Evolutionary conservation across 306 rosid species (phyloP), one percentile per base, ranked within the genome.

Genomic region (Mimosa pudica): DNA sequence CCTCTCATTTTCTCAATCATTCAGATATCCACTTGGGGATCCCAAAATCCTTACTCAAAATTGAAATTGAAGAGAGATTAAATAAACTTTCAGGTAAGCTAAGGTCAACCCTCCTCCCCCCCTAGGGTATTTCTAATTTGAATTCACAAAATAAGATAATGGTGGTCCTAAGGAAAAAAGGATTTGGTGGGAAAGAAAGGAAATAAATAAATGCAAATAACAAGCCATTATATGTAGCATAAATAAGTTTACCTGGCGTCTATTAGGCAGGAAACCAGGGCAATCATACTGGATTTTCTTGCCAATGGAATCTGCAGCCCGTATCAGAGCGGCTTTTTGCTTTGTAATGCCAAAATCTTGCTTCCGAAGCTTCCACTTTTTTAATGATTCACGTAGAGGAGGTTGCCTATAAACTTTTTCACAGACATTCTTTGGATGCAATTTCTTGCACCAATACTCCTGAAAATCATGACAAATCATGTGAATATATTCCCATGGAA

Each of bases 371-470:
- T 92, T 95, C 45, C 90, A 90, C 85, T 90, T 95, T 87, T 90
- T 95, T 82, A 89, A 78, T 73, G 98, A 91, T 70, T 91, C 94
- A 1, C 97, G 98, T 76, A 95, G 75, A 58, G 98, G 89, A 78
- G 98, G 96, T 75, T 95, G 98, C 85, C 98, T 86, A 76, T 78
- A 95, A 77, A 95, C 98, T 83, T 92, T 95, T 90, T 95, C 96
- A 48, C 98, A 95, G 8, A 95, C 98, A 85, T 91, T 85, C 85
- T 92, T 95, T 45, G 98, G 98, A 80, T 92, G 98, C 90, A 92
- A 86, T 80, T 88, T 89, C 88, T 90, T 92, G 85, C 97, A 95
- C 98, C 98, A 95, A 81, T 92, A 92, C 82, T 92, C 98, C 98
- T 92, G 87, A 65, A 85, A 35, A 85, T 69, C 77, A 71, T 14